Evolutionary conservation across 202 grass and related monocot species (phyloP).

Genomic region (Panicum virgatum): DNA sequence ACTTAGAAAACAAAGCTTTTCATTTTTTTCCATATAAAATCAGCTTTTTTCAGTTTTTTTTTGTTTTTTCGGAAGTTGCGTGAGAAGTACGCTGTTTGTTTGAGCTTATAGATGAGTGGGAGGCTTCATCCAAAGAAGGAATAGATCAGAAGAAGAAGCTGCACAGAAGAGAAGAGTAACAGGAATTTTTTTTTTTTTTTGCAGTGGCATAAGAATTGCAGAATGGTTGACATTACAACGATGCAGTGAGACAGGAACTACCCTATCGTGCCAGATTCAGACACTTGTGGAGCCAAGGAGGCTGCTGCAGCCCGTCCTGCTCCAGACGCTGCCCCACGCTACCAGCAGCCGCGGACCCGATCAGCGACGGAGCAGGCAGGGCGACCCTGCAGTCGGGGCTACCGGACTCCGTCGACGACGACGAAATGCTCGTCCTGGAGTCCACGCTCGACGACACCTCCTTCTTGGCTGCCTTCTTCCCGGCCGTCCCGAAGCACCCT

Average conservation of each 20-base stretch:
- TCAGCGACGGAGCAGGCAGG: not conserved
- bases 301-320: conserved; percentile 46
- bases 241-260: not conserved
- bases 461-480: conserved; percentile 1
- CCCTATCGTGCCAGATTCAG: conserved; percentile 46
- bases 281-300: conserved; percentile 48
- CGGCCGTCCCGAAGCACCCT: conserved; percentile 30
- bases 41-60: too few species aligned
- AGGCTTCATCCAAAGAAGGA: not conserved
- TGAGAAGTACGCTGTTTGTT: too few species aligned
- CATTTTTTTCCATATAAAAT: too few species aligned
- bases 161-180: not conserved
- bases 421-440: conserved; percentile 52
- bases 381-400: too few species aligned
- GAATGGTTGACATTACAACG: not conserved
- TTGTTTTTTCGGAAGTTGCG: too few species aligned
- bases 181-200: not conserved
- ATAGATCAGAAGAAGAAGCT: not conserved
- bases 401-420: conserved; percentile 58
- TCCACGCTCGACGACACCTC: conserved; percentile 40
- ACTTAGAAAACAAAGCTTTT: too few species aligned
- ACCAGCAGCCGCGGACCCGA: not conserved
- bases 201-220: not conserved
- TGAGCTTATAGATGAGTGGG: too few species aligned
- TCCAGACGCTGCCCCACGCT: conserved; percentile 1